Evolutionary conservation across 305 asterid genomes (phyloP).

Genomic region (Salvia sclarea): DNA sequence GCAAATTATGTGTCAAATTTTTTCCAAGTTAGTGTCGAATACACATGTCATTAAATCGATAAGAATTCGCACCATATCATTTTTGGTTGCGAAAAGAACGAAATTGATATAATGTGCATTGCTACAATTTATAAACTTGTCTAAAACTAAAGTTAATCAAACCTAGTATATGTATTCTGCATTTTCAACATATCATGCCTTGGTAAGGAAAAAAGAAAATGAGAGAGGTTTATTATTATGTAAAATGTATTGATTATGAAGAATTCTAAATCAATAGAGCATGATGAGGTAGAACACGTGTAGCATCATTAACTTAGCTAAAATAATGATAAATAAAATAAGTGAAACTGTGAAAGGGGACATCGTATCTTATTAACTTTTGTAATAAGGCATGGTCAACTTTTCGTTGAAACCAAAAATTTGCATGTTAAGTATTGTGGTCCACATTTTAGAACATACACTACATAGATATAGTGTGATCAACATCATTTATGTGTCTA

Average conservation of each 20-base stretch:
- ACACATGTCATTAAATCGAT: too few relatives aligned
- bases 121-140: too few relatives aligned
- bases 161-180: too few relatives aligned
- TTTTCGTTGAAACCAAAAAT: conserved; percentile 28
- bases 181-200: too few relatives aligned
- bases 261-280: neutral
- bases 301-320: neutral
- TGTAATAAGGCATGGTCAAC: conserved; percentile 9
- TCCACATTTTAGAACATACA: conserved; percentile 44
- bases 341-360: neutral
- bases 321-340: neutral
- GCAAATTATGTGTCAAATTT: too few relatives aligned
- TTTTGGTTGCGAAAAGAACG: too few relatives aligned
- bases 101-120: too few relatives aligned
- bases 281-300: neutral
- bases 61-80: too few relatives aligned
- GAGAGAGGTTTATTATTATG: neutral
- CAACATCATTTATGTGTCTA: conserved; percentile 37
- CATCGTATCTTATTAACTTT: conserved; percentile 2
- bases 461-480: conserved; percentile 43
- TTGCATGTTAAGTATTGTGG: conserved; percentile 37
- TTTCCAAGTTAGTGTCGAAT: too few relatives aligned
- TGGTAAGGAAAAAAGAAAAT: too few relatives aligned
- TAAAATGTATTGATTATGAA: neutral
- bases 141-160: too few relatives aligned